phyloP scores from a whole-genome alignment of 208 protist genomes.

The Acanthamoeba lenticulata region DNA sequence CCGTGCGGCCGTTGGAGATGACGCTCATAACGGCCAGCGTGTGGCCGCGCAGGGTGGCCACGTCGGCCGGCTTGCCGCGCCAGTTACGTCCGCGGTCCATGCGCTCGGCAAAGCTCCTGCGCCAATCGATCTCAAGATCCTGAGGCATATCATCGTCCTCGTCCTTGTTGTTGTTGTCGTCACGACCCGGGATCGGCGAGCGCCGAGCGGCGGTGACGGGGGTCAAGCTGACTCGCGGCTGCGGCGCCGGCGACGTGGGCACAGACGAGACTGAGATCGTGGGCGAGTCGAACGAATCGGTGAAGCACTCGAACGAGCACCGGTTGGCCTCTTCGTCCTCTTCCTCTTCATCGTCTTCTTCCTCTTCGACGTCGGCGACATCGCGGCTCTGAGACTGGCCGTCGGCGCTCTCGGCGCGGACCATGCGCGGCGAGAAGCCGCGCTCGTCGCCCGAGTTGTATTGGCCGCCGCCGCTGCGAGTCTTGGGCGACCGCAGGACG shows the following conservation, averaged over 20 bases:
- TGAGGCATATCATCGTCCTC: too few species aligned
- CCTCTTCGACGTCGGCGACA: neutral
- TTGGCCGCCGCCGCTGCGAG: too few species aligned
- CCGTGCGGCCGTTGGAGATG: neutral
- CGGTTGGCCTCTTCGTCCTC: neutral
- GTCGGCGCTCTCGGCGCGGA: neutral
- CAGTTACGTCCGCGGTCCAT: neutral
- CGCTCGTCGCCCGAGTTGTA: neutral
- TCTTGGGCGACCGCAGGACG: neutral
- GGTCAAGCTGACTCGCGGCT: too few species aligned
- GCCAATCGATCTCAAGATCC: too few species aligned
- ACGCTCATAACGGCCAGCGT: conserved; percentile 21
- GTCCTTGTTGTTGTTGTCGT: neutral
- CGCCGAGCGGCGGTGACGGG: too few species aligned
- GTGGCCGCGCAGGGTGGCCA: neutral
- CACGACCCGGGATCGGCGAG: too few species aligned
- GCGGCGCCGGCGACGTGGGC: neutral
- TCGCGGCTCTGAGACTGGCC: neutral
- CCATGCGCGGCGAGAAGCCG: neutral
- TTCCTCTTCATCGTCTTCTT: neutral
- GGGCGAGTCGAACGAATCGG: neutral
- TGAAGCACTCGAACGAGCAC: conserved; percentile 7
- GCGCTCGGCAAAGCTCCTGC: neutral
- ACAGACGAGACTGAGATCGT: neutral
- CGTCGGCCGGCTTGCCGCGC: neutral